Evolutionary conservation across 1,139 yeast species (phyloP).

Genomic region (Geotrichum australiense): DNA sequence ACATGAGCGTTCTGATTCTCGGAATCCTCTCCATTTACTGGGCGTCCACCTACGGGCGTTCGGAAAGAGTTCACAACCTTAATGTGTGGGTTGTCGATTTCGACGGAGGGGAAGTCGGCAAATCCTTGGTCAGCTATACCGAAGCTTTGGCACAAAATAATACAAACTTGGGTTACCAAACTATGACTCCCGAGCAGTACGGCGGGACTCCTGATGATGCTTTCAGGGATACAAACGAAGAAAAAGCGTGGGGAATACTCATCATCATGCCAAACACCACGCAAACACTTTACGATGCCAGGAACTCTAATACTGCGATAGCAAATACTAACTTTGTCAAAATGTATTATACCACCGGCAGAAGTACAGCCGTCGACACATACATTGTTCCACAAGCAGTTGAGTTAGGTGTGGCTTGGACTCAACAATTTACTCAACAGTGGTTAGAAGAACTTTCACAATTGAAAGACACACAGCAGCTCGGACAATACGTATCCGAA

Average conservation of each 20-base stretch:
- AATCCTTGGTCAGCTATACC: conserved; percentile 56
- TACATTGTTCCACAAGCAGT: conserved; percentile 18
- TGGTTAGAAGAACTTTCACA: background rate
- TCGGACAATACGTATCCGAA: conserved; percentile 21
- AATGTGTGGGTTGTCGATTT: conserved; percentile 44
- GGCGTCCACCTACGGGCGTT: conserved; percentile 49
- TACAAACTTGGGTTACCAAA: conserved; percentile 11
- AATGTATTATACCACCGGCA: conserved; percentile 11
- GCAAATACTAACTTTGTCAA: conserved; percentile 1
- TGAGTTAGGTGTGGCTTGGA: conserved; percentile 18
- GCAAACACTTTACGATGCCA: conserved; percentile 14
- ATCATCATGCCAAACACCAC: conserved; percentile 23
- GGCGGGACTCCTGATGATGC: conserved; percentile 9
- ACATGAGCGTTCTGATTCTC: conserved; percentile 17
- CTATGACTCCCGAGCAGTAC: conserved; percentile 11
- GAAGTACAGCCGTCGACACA: conserved; percentile 3
- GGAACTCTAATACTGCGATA: conserved; percentile 1
- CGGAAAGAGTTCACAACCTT: conserved; percentile 37
- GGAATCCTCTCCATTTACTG: conserved; percentile 48
- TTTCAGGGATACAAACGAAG: conserved; percentile 13
- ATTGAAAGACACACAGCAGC: conserved; percentile 21
- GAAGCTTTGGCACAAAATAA: conserved; percentile 41
- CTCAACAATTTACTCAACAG: background rate
- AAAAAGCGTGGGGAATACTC: conserved; percentile 24
- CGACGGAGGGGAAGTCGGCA: conserved; percentile 31